These are phyloP conservation scores for Yamadazyma epiphylla DNA, from an alignment of 1,139 yeast species.

Conservation along the genomic window DNA sequence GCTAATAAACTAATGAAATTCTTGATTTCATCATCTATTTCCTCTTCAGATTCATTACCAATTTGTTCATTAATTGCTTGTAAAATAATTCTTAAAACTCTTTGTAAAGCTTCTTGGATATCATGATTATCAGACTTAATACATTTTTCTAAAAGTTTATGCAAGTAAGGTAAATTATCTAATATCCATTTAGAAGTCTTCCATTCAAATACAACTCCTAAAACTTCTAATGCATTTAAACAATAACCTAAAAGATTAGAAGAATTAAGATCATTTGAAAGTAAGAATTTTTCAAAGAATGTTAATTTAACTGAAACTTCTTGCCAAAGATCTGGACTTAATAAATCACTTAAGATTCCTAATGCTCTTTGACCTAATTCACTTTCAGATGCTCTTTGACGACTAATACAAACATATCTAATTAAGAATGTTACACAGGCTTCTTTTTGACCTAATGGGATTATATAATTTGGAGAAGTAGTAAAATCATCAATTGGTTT, in stretches of 20 bases:
- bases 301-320: slow-evolving; percentile 81
- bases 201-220: slow-evolving; percentile 81
- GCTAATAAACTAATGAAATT: slow-evolving; percentile 60
- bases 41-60: slow-evolving; percentile 42
- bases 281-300: slow-evolving; percentile 82
- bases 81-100: slow-evolving; percentile 65
- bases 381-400: slow-evolving; percentile 80
- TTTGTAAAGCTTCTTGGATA: slow-evolving; percentile 75
- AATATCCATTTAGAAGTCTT: slow-evolving; percentile 75
- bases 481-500: too few species aligned
- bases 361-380: slow-evolving; percentile 80
- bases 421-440: slow-evolving; percentile 90
- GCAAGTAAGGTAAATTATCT: slow-evolving; percentile 63
- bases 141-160: slow-evolving; percentile 75
- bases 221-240: slow-evolving; percentile 85
- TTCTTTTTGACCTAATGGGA: slow-evolving; percentile 81
- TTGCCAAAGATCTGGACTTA: slow-evolving; percentile 76
- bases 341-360: slow-evolving; percentile 65
- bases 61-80: slow-evolving; percentile 52
- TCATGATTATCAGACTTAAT: slow-evolving; percentile 81
- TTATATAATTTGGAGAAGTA: slow-evolving; percentile 45
- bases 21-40: slow-evolving; percentile 56
- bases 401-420: slow-evolving; percentile 82
- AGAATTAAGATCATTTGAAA: slow-evolving; percentile 71
- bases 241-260: slow-evolving; percentile 66